phyloP scores from a whole-genome alignment of 768 basidiomycete genomes.

The Lactarius tabidus region DNA sequence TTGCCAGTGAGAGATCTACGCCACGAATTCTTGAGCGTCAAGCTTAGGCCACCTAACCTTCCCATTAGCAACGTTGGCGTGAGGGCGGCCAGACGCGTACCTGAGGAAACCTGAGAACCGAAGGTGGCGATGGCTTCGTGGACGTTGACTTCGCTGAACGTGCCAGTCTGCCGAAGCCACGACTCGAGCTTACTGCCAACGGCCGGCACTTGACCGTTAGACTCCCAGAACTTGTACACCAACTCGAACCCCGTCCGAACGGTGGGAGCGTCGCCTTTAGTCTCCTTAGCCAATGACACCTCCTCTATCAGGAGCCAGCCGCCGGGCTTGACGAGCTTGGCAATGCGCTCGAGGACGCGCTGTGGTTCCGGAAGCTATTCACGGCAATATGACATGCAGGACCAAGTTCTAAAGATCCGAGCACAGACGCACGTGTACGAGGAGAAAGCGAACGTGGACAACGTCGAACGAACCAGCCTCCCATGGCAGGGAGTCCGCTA shows the following conservation, averaged over 20 bases:
- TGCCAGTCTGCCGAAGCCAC: constrained; percentile 1
- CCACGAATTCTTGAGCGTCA: not conserved
- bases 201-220: not conserved
- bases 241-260: not conserved
- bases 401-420: not conserved
- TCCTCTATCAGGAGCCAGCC: constrained; percentile 31
- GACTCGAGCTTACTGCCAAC: not conserved
- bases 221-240: constrained; percentile 10
- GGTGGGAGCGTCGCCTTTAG: constrained; percentile 4
- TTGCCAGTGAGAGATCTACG: not conserved
- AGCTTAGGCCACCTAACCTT: not conserved
- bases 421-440: constrained; percentile 25
- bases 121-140: constrained; percentile 7
- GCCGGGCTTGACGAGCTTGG: constrained; percentile 28
- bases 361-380: constrained; percentile 26
- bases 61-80: not conserved
- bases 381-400: not conserved
- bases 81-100: not conserved
- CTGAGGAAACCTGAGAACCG: not conserved
- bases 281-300: constrained; percentile 1
- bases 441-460: constrained; percentile 28
- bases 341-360: constrained; percentile 22
- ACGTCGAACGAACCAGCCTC: constrained; percentile 27
- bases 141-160: constrained; percentile 16
- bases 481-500: constrained; percentile 25